phyloP scores from a whole-genome alignment of 1,284 basidiomycete species.

The Leccinum fallax region DNA sequence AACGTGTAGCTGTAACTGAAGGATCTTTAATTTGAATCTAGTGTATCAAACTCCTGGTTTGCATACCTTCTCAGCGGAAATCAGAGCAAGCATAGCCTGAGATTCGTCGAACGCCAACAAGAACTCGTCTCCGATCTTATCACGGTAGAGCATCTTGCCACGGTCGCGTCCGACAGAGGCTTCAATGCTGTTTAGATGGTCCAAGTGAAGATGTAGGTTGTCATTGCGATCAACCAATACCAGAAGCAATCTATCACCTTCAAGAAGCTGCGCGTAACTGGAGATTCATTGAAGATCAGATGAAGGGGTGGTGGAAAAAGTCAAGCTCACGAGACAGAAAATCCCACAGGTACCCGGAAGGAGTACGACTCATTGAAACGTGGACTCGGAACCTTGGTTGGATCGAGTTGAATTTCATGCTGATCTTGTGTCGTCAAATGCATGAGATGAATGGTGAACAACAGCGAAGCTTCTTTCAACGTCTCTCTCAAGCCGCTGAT shows the following conservation, averaged over 20 bases:
- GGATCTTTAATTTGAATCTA: constrained; percentile 2
- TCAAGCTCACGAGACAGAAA: constrained; percentile 40
- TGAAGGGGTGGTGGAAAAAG: neutral
- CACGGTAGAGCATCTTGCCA: constrained; percentile 42
- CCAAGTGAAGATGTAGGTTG: constrained; percentile 43
- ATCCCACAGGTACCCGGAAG: constrained; percentile 41
- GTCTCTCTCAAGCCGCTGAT: constrained; percentile 24
- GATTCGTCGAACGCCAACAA: constrained; percentile 52
- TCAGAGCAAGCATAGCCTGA: constrained; percentile 47
- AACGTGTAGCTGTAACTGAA: constrained; percentile 43
- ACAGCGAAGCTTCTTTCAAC: constrained; percentile 27
- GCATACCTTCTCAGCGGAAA: constrained; percentile 44
- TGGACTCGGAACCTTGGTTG: constrained; percentile 41
- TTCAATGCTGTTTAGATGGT: constrained; percentile 37
- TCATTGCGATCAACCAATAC: constrained; percentile 39
- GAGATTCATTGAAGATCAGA: constrained; percentile 1
- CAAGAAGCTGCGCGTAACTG: constrained; percentile 43
- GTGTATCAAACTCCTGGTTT: neutral
- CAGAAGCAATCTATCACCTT: constrained; percentile 43
- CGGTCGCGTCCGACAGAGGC: constrained; percentile 31
- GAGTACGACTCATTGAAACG: constrained; percentile 28
- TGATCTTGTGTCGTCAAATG: constrained; percentile 45
- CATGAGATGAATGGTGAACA: constrained; percentile 42
- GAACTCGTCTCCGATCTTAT: constrained; percentile 47
- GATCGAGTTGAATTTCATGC: constrained; percentile 45